Base-by-base conservation (phyloP, 139 green algal genomes). In the Auxenochlorella protothecoides region DNA sequence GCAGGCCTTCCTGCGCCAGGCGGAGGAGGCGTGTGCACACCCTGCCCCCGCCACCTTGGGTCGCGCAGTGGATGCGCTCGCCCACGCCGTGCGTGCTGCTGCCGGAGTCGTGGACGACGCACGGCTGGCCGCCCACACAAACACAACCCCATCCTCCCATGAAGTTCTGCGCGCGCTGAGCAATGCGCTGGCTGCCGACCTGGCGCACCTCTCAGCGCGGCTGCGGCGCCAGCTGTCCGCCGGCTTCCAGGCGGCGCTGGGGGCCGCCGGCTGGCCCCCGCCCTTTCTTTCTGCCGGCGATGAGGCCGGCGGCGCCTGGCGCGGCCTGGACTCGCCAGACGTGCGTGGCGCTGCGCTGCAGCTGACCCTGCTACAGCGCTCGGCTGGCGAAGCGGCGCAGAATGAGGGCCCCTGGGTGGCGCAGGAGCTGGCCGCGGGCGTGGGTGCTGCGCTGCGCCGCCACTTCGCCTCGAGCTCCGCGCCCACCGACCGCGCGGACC, bases 401-500 rank as follows among this genome's bases (percentile, higher is more conserved):
- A 57, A 1, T 7, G 67, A 73, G 61, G 61, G 27, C 7, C 71
- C 87, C 64, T 83, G 81, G 81, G 70, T 52, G 12, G 81, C 81
- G 0, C 69, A 83, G 51, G 76, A 81, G 73, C 69, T 86, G 56
- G 74, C 73, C 4, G 65, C 61, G 13, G 69, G 53, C 53, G 55
- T 80, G 44, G 61, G n/a, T 10, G 66, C 64, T 6, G 74, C 72
- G 14, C 61, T 88, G 12, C 55, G 70, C 2, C 61, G 51, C 8
- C 72, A 71, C 16, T 76, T 85, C 69, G 68, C 69, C 3, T 16
- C 59, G 3, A 68, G 71, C 16, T 80, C 72, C 72, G 83, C 73
- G 65, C 70, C 74, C 69, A 79, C 74, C 10, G 82, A 85, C 68
- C 66, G 72, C 5, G n/a, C 69, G 2, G 81, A 87, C 65, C 65